A percentile compares a stretch with the other conserved stretches of the same genome.
Evolutionary conservation across 257 asterid genomes (phyloP).

Genomic region (Solanum appendiculatum): DNA sequence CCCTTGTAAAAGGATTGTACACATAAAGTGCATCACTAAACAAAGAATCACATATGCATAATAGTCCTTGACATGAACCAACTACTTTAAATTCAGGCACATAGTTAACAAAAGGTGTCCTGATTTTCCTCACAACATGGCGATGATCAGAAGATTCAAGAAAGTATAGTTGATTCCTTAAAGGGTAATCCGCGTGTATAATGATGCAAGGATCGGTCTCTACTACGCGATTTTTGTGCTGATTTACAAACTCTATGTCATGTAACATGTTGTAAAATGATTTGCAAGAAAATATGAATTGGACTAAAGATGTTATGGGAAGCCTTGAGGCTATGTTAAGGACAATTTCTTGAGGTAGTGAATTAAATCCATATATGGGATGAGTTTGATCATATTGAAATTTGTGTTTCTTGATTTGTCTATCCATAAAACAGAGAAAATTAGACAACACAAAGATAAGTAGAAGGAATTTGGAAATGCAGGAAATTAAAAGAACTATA

Average conservation of each 20-base stretch:
- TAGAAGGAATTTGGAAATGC: neutral
- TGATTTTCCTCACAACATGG: neutral
- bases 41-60: neutral
- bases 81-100: constrained; percentile 28
- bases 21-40: neutral
- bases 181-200: constrained; percentile 4
- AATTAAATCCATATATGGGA: neutral
- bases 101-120: constrained; percentile 13
- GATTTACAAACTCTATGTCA: constrained; percentile 13
- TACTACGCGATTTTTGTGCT: neutral
- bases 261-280: constrained; percentile 3
- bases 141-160: constrained; percentile 10
- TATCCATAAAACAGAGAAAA: neutral
- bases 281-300: constrained; percentile 16
- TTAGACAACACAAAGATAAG: neutral
- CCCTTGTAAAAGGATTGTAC: neutral
- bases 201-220: neutral
- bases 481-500: neutral
- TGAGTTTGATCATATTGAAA: neutral
- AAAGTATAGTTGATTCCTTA: constrained; percentile 26
- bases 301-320: neutral
- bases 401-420: neutral
- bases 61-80: neutral
- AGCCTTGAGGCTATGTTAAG: neutral
- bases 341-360: constrained; percentile 17